Percentiles rank a stretch among this genome's conserved stretches.
Evolutionary conservation across 2,329 filamentous ascomycete species (phyloP).

Genomic region (Claviceps purpurea): DNA sequence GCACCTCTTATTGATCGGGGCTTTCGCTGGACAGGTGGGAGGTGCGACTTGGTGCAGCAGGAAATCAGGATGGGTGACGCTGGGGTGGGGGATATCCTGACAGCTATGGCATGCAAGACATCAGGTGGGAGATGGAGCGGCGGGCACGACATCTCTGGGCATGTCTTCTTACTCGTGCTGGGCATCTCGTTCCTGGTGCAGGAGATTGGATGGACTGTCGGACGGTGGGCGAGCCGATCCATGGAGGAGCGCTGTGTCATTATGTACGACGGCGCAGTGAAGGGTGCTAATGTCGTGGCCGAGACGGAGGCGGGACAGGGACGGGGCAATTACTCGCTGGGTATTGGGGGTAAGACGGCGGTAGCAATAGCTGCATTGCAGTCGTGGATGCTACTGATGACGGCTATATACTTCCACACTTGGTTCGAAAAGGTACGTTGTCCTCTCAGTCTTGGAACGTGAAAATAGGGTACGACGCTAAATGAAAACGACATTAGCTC

Average conservation of each 20-base stretch:
- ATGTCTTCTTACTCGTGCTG: constrained; percentile 83
- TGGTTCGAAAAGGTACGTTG: constrained; percentile 83
- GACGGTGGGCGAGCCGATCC: constrained; percentile 25
- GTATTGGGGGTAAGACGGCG: constrained; percentile 41
- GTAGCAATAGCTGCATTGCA: constrained; percentile 54
- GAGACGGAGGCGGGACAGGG: constrained; percentile 14
- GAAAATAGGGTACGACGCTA: not conserved
- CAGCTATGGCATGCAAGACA: constrained; percentile 67
- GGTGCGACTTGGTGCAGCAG: constrained; percentile 50
- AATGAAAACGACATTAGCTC: constrained; percentile 22
- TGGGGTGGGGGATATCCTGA: constrained; percentile 43
- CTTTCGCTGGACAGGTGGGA: constrained; percentile 78
- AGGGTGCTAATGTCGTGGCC: constrained; percentile 40
- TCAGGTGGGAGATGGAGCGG: constrained; percentile 76
- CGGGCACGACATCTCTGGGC: constrained; percentile 93
- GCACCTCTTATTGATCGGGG: constrained; percentile 78
- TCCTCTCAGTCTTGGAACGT: too few relatives aligned
- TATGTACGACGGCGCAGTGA: constrained; percentile 52
- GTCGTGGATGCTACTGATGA: constrained; percentile 98
- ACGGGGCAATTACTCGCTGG: constrained; percentile 19
- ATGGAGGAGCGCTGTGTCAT: constrained; percentile 53
- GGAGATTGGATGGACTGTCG: constrained; percentile 54
- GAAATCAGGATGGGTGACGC: constrained; percentile 32
- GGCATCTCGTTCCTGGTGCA: constrained; percentile 71
- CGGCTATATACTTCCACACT: constrained; percentile 94